Conservation (phyloP, 2,329 filamentous ascomycete species). For the Aspergillus tanneri region DNA sequence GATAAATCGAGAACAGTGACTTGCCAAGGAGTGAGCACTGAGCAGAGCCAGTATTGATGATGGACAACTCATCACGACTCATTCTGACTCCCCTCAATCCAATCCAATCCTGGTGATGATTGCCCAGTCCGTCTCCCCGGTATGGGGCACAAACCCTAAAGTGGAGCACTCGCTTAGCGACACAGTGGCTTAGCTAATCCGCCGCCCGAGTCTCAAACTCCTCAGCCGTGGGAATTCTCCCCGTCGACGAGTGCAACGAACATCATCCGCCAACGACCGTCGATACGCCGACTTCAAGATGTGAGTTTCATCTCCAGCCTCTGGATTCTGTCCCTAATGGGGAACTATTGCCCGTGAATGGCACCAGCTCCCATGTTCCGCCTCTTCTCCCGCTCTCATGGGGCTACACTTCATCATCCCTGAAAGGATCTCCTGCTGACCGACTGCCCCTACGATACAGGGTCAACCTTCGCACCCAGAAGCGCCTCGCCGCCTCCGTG, state of each 20-base stretch:
- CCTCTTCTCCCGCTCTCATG: constrained; percentile 10
- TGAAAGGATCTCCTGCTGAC: constrained; percentile 26
- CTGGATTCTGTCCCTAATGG: constrained; percentile 16
- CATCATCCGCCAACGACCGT: constrained; percentile 48
- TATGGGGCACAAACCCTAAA: constrained; percentile 38
- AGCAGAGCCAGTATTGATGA: too few species aligned
- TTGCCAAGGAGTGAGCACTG: too few species aligned
- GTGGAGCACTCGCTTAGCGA: constrained; percentile 41
- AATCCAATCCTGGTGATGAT: too few species aligned
- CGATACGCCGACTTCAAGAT: constrained; percentile 49
- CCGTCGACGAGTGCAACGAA: constrained; percentile 43
- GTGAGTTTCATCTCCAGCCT: constrained; percentile 39
- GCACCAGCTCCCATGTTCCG: constrained; percentile 15
- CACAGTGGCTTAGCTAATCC: constrained; percentile 44
- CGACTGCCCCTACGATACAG: constrained; percentile 52
- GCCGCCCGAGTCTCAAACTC: constrained; percentile 39
- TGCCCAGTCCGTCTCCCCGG: not conserved
- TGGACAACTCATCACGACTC: too few species aligned
- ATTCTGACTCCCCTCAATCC: not conserved
- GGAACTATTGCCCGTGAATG: constrained; percentile 22
- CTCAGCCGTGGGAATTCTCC: constrained; percentile 39
- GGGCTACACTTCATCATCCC: constrained; percentile 12
- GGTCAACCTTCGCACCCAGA: constrained; percentile 99
- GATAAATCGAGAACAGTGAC: too few species aligned
- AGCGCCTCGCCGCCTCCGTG: constrained; percentile 98